Evolutionary conservation across 2,329 filamentous ascomycete species (phyloP).

Genomic region (Hymenoscyphus infarciens): DNA sequence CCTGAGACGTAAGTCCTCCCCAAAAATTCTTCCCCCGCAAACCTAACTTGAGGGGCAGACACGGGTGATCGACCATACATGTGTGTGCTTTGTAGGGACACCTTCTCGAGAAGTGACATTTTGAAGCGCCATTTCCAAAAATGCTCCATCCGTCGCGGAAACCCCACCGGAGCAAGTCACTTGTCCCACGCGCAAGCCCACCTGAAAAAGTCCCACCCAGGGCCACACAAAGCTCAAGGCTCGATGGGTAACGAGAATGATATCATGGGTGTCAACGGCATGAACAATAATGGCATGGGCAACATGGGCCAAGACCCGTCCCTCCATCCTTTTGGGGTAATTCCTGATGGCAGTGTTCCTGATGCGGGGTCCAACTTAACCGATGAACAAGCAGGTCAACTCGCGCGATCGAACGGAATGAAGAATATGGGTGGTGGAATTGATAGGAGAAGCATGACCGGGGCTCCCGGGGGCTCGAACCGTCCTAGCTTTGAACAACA

Average conservation of each 20-base stretch:
- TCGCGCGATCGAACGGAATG: conserved; percentile 59
- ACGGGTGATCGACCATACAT: conserved; percentile 97
- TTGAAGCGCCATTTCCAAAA: conserved; percentile 99
- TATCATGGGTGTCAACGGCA: conserved; percentile 47
- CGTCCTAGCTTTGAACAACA: conserved; percentile 49
- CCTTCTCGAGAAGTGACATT: conserved; percentile 96
- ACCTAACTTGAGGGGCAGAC: conserved; percentile 52
- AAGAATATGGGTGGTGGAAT: conserved; percentile 52
- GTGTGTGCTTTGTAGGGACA: conserved; percentile 96
- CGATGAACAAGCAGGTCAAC: conserved; percentile 59
- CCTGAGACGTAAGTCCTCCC: conserved; percentile 75
- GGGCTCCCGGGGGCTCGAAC: conserved; percentile 47
- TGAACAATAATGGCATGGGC: conserved; percentile 50
- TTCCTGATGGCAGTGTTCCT: conserved; percentile 39
- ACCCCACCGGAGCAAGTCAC: conserved; percentile 92
- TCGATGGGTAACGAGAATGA: conserved; percentile 59
- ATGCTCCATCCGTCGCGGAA: conserved; percentile 93
- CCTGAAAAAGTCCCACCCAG: conserved; percentile 69
- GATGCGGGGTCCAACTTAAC: conserved; percentile 41
- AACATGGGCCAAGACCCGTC: conserved; percentile 56
- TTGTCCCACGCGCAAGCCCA: conserved; percentile 89
- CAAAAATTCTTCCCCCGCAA: conserved; percentile 5
- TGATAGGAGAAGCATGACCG: conserved; percentile 56
- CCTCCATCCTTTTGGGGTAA: conserved; percentile 55
- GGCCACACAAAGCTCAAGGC: conserved; percentile 50